A percentile compares a stretch with the other conserved stretches of the same genome.
phyloP scores from a whole-genome alignment of 345 rosid species.

The Lepidium didymum region DNA sequence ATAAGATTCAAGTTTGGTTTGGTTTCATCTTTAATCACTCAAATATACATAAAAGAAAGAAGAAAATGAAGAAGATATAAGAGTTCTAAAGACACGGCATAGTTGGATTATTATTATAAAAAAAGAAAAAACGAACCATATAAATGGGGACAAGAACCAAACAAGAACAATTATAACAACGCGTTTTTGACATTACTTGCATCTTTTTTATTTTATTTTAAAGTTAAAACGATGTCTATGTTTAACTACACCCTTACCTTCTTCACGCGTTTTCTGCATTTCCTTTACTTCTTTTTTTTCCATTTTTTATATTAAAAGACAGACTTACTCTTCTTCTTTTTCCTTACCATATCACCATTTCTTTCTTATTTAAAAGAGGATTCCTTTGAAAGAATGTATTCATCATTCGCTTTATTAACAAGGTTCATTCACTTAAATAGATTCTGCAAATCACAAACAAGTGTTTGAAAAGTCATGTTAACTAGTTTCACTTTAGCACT shows the following conservation, averaged over 20 bases:
- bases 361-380: not conserved
- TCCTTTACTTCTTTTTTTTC: not conserved
- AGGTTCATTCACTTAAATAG: not conserved
- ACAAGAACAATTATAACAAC: conserved; percentile 29
- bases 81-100: not conserved
- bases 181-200: conserved; percentile 31
- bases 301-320: not conserved
- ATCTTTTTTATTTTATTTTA: too few species aligned
- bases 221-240: conserved; percentile 12
- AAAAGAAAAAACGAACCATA: not conserved
- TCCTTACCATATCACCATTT: not conserved
- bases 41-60: too few species aligned
- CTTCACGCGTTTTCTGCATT: conserved; percentile 32
- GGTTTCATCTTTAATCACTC: too few species aligned
- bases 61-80: too few species aligned
- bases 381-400: not conserved
- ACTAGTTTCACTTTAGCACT: not conserved
- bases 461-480: not conserved
- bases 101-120: not conserved
- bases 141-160: conserved; percentile 24
- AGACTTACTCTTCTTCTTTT: not conserved
- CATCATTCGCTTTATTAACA: not conserved
- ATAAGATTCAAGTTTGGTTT: too few species aligned
- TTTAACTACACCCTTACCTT: conserved; percentile 21
- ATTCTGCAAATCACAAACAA: not conserved